Evolutionary conservation across 2,329 filamentous ascomycete species (phyloP).

Genomic region (Penicillium sp.): DNA sequence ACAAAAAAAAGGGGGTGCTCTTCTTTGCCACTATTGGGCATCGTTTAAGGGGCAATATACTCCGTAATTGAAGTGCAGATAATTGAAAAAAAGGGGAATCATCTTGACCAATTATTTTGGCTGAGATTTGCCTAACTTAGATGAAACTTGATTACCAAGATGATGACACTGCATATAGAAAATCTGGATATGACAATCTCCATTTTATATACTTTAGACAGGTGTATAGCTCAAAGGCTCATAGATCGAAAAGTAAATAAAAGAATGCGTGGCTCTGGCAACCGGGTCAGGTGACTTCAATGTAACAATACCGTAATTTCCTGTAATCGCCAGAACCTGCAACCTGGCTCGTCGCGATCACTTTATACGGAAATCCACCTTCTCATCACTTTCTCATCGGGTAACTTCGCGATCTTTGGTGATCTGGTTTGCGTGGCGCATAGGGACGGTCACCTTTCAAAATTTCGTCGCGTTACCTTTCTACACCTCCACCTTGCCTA

Average conservation of each 20-base stretch:
- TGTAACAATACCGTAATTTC: not conserved
- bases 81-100: not conserved
- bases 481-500: not conserved
- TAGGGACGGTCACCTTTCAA: not conserved
- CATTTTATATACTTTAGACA: too few relatives aligned
- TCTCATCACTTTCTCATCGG: not conserved
- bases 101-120: too few relatives aligned
- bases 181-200: too few relatives aligned
- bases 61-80: not conserved
- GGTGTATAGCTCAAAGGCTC: not conserved
- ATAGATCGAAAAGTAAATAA: not conserved
- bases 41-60: not conserved
- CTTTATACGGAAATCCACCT: not conserved
- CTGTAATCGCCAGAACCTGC: not conserved
- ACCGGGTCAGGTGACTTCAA: not conserved
- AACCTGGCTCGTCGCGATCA: not conserved
- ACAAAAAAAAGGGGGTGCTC: not conserved
- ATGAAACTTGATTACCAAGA: too few relatives aligned
- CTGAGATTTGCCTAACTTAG: too few relatives aligned
- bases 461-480: not conserved
- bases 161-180: too few relatives aligned
- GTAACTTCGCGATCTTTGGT: not conserved
- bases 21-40: not conserved
- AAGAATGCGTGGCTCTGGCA: constrained; percentile 3
- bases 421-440: not conserved